Evolutionary conservation across 345 rosid genomes (phyloP), one percentile per base, ranked within the genome.

Genomic region (Angophora floribunda): DNA sequence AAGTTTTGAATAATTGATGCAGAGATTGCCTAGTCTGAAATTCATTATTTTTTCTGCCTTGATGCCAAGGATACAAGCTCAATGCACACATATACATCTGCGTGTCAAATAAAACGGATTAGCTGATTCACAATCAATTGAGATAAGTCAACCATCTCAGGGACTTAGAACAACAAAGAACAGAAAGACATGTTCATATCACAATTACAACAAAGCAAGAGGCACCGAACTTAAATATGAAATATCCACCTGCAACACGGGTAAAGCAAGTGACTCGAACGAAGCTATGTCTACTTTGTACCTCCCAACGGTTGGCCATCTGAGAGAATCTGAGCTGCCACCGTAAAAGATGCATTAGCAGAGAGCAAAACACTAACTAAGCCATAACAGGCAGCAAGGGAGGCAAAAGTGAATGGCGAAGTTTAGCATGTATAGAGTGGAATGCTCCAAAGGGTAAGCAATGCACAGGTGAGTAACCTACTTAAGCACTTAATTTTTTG

Each of bases 251-350:
- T 94, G 96, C 93, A 95, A 89, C 91, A 93, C 90, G 5, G 98
- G 97, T 91, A 95, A 92, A n/a, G 95, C 95, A 50, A 96, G 55
- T 4, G 97, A 92, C 89, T 96, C 97, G 24, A 96, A 96, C 8
- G 97, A 95, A 51, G 93, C 90, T 53, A 93, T 65, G 86, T 96
- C 96, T 26, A 96, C 97, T 91, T 91, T 95, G 89, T 94, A 96
- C 88, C 91, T 96, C 87, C 97, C 96, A 82, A 95, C 98, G 30
- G 89, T 89, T 26, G 96, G 97, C 95, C 98, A 96, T 87, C 92
- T 92, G 57, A 57, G 30, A 59, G 95, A 93, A 70, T 93, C 96
- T 7, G 93, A 89, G 75, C 97, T 96, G 94, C 88, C 89, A 90
- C 87, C 19, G 36, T 36, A 91, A 86, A 50, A 88, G 16, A 67